Evolutionary conservation across 1,284 basidiomycete genomes (phyloP), one percentile per base, ranked within the genome.

Genomic region (Tilletiopsis washingtonensis): DNA sequence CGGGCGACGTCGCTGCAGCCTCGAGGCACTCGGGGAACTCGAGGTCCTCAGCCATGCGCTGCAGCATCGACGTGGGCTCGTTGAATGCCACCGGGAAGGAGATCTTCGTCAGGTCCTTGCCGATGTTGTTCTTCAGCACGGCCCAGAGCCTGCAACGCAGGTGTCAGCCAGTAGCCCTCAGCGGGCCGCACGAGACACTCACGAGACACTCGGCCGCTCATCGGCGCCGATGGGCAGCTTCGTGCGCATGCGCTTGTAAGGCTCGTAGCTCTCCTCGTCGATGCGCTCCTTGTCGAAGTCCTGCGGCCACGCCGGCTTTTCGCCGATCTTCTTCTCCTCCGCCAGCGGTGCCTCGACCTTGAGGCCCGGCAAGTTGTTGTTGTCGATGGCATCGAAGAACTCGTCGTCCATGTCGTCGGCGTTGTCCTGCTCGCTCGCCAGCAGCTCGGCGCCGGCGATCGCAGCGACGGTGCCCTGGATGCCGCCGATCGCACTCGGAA

Each of bases 31-130:
- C 61, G 17, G 60, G 53, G 40, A 64, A 70, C 43, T 65, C 63
- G 71, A 75, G 72, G 59, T 76, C 75, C 55, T 76, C 75, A 7
- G 77, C 76, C 77, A 81, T 81, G 39, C 80, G 73, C 67, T 81
- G 78, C n/a, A 97, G 75, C 93, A 98, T 97, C 62, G 88, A 91
- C 40, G 69, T 71, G 7, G 69, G 69, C 53, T 71, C 69, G 75
- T 96, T 98, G 76, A 97, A 96, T 75, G 84, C 88, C 45, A 96
- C 91, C 0, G 91, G 91, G 76, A 96, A 94, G 68, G 83, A 84
- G 58, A 97, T 97, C 79, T 83, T 93, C 38, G 91, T 97, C 66
- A 97, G 77, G 74, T 97, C 91, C 77, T 97, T 97, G 58, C 93
- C 93, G 54, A 98, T 94, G 58, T 85, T 88, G 59, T 88, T 84